Base-by-base conservation (phyloP, 192 early-diverging fungal genomes). In the Phlyctochytrium arcticum region DNA sequence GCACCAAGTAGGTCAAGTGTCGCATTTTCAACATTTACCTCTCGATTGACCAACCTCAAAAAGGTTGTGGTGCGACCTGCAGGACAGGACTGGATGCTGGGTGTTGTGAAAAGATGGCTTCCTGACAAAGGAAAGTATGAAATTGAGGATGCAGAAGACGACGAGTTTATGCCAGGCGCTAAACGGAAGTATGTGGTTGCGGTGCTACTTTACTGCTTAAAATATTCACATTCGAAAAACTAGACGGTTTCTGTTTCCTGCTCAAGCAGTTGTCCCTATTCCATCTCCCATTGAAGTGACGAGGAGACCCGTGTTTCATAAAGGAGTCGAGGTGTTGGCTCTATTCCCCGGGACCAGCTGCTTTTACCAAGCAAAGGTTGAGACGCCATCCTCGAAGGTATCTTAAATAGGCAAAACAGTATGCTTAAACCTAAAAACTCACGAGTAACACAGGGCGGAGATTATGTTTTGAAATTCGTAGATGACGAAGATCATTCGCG, bases 101-200 rank as follows among this genome's bases (percentile, higher is more conserved):
- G 67, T 7, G 67, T 33, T 7, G 58, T 80, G 8, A 27, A 75
- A 24, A 21, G 49, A 27, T 80, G 57, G 48, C 21, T 67, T 3
- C 54, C 75, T 8, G 76, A 79, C 27, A 57, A 56, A 48, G 42
- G 68, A 33, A 75, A 69, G 67, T 80, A 80, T 66, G 68, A 72
- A 54, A 67, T 81, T 3, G 67, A 68, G 36, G 79, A 81, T 54
- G 74, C 68, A 8, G 79, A 81, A 32, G 75, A 76, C 19, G 77
- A 77, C 30, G 76, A 74, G 32, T 56, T 71, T 19, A 57, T 61
- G 4, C 58, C 54, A 1, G 62, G 62, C 10, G n/a, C n/a, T n/a
- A 42, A 30, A 42, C 62, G 59, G 69, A 72, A 72, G 69, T 71
- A 60, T 4, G 49, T n/a, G n/a, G n/a, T n/a, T n/a, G n/a, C n/a